phyloP scores from a whole-genome alignment of 1,284 basidiomycete species.

The Termitomyces sp. region DNA sequence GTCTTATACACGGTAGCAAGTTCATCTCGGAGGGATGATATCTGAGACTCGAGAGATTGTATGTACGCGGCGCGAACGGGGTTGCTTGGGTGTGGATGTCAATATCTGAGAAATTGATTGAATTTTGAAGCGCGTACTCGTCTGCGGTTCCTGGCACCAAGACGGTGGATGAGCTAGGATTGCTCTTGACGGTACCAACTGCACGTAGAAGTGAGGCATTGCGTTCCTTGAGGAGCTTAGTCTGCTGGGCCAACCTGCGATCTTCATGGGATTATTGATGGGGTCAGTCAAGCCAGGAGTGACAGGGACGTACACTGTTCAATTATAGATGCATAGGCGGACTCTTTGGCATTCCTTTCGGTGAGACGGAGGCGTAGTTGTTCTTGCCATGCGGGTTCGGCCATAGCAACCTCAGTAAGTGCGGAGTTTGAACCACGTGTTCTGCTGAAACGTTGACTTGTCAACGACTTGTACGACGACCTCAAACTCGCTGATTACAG shows the following conservation, averaged over 20 bases:
- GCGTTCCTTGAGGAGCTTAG: constrained; percentile 82
- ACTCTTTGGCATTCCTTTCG: constrained; percentile 72
- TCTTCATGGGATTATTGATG: constrained; percentile 45
- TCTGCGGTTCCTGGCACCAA: constrained; percentile 63
- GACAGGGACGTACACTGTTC: constrained; percentile 71
- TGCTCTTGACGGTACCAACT: constrained; percentile 64
- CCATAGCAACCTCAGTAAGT: constrained; percentile 41
- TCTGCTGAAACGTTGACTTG: constrained; percentile 23
- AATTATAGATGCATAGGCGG: constrained; percentile 76
- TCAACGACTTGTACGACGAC: constrained; percentile 18
- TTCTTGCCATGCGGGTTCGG: constrained; percentile 79
- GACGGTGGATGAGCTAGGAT: constrained; percentile 59
- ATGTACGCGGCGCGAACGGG: constrained; percentile 85
- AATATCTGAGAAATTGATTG: constrained; percentile 9
- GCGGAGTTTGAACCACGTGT: constrained; percentile 37
- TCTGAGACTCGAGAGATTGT: constrained; percentile 87
- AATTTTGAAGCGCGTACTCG: constrained; percentile 47
- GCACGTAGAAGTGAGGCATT: constrained; percentile 82
- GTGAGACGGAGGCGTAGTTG: constrained; percentile 69
- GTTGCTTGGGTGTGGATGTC: constrained; percentile 47
- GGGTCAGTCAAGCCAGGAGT: constrained; percentile 6
- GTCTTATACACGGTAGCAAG: constrained; percentile 93
- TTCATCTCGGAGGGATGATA: constrained; percentile 86
- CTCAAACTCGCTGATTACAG: constrained; percentile 16
- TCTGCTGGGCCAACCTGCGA: constrained; percentile 83